Conservation (phyloP, 352 stramenopile species). For the Pythium coloratum region DNA sequence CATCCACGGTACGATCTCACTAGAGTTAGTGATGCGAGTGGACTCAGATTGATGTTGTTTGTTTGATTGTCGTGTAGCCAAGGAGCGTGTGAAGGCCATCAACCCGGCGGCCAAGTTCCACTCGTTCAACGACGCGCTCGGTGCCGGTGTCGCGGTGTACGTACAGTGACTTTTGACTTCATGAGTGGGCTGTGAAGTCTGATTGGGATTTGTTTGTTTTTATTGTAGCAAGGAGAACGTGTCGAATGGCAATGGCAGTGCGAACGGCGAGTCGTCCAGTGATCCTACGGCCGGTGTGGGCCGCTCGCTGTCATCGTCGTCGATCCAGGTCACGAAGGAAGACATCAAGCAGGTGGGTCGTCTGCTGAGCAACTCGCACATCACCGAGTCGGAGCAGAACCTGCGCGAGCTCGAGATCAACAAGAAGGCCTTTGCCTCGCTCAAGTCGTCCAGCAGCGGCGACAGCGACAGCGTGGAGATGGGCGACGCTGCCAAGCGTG, state of each 20-base stretch:
- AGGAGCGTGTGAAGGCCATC: conserved; percentile 65
- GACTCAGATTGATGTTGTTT: not conserved
- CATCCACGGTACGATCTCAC: conserved; percentile 44
- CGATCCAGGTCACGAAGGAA: conserved; percentile 74
- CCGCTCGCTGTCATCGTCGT: conserved; percentile 69
- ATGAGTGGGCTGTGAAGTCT: not conserved
- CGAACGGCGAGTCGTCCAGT: conserved; percentile 37
- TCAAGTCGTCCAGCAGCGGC: conserved; percentile 33
- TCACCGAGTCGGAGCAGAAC: conserved; percentile 77
- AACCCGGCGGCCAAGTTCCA: conserved; percentile 68
- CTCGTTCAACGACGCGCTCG: conserved; percentile 69
- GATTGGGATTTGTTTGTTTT: not conserved
- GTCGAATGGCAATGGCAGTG: conserved; percentile 22
- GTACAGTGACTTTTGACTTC: not conserved
- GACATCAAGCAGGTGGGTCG: conserved; percentile 72
- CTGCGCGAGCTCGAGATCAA: conserved; percentile 78
- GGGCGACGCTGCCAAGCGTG: conserved; percentile 51
- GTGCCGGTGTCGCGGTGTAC: conserved; percentile 27
- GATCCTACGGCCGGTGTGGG: conserved; percentile 27
- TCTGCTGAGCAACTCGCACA: conserved; percentile 75
- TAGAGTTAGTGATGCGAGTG: not conserved
- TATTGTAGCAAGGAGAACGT: conserved; percentile 49
- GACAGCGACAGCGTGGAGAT: conserved; percentile 32
- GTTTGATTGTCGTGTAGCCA: conserved; percentile 33
- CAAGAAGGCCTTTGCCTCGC: conserved; percentile 52